These are phyloP conservation scores for Exophiala aquamarina DNA, from an alignment of 2,329 filamentous ascomycete genomes.

Conservation along the genomic window DNA sequence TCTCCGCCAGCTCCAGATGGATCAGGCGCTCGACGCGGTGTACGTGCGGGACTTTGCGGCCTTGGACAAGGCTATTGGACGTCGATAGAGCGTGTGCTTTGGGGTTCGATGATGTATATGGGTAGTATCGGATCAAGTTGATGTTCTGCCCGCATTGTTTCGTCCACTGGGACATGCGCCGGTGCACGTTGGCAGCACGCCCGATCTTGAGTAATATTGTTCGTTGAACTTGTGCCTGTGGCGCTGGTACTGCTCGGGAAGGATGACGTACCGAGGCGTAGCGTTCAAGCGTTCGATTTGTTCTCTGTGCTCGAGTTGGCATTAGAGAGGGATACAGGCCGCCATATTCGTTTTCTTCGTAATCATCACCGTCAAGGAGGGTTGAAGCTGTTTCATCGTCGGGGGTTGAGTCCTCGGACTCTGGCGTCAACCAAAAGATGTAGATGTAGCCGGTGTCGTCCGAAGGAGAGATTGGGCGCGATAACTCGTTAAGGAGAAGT, in stretches of 20 bases:
- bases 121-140: slow-evolving; percentile 87
- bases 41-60: slow-evolving; percentile 74
- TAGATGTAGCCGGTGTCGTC: slow-evolving; percentile 94
- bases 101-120: slow-evolving; percentile 62
- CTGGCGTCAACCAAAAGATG: slow-evolving; percentile 93
- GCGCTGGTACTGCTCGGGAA: too few species aligned
- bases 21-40: slow-evolving; percentile 87
- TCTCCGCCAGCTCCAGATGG: slow-evolving; percentile 76
- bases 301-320: slow-evolving; percentile 26
- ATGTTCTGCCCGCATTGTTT: slow-evolving; percentile 89
- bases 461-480: slow-evolving; percentile 68
- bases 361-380: slow-evolving; percentile 44
- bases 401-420: slow-evolving; percentile 54
- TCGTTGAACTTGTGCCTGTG: slow-evolving; percentile 42
- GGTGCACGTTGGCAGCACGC: slow-evolving; percentile 77
- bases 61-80: slow-evolving; percentile 25
- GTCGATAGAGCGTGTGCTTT: slow-evolving; percentile 27
- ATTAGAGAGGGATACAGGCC: slow-evolving; percentile 1
- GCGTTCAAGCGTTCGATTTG: slow-evolving; percentile 40
- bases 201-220: slow-evolving; percentile 69
- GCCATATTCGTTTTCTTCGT: slow-evolving; percentile 6
- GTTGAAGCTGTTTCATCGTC: slow-evolving; percentile 61
- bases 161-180: slow-evolving; percentile 88
- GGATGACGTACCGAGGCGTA: slow-evolving; percentile 27
- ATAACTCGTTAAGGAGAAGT: slow-evolving; percentile 72